Evolutionary conservation across 805 yeast genomes (phyloP).

Genomic region (Saccharomycopsis fermentans): DNA sequence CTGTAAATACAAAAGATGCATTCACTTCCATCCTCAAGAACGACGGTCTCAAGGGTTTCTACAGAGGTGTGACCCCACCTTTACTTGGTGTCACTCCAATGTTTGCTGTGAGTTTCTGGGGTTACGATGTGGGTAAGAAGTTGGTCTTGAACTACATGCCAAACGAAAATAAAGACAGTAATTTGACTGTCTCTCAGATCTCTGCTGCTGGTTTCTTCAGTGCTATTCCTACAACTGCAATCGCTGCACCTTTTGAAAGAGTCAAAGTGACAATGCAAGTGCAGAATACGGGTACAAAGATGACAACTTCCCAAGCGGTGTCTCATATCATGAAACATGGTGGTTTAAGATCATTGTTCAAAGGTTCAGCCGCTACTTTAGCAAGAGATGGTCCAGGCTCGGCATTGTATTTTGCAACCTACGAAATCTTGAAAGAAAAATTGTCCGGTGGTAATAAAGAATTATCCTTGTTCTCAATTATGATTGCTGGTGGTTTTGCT

Average conservation of each 20-base stretch:
- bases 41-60: conserved; percentile 73
- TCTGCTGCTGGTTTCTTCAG: conserved; percentile 90
- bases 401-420: conserved; percentile 90
- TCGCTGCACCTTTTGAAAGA: conserved; percentile 97
- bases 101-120: conserved; percentile 98
- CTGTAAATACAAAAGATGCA: conserved; percentile 52
- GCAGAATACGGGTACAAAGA: conserved; percentile 34
- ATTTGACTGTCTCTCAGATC: conserved; percentile 55
- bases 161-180: conserved; percentile 21
- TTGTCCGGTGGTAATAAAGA: conserved; percentile 37
- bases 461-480: conserved; percentile 62
- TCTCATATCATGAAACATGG: conserved; percentile 65
- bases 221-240: conserved; percentile 89
- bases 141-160: conserved; percentile 38
- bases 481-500: conserved; percentile 89
- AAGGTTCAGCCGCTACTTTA: conserved; percentile 85
- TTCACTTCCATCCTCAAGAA: conserved; percentile 56
- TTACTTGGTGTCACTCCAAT: conserved; percentile 95
- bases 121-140: conserved; percentile 86
- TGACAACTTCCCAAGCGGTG: conserved; percentile 46
- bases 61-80: conserved; percentile 92
- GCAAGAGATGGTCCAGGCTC: conserved; percentile 98
- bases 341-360: conserved; percentile 74
- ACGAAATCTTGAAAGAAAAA: conserved; percentile 65
- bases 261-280: conserved; percentile 90